phyloP scores from a whole-genome alignment of 1,139 yeast genomes.

The Suhomyces taliae region DNA sequence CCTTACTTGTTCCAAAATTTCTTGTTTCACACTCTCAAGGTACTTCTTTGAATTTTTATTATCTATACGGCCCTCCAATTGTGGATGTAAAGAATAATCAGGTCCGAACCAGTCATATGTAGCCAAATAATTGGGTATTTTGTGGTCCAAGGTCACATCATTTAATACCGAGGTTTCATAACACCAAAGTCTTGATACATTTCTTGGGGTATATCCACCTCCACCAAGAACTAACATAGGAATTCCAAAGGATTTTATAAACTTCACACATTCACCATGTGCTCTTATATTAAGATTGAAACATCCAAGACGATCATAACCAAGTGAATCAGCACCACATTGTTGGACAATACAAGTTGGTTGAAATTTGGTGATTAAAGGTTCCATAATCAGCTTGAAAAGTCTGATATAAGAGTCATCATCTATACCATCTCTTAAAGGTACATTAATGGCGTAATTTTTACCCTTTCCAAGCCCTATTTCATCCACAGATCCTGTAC shows the following conservation, averaged over 20 bases:
- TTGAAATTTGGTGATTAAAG: constrained; percentile 74
- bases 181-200: constrained; percentile 93
- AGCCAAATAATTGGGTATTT: constrained; percentile 77
- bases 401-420: constrained; percentile 82
- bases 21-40: constrained; percentile 74
- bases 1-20: constrained; percentile 79
- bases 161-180: constrained; percentile 88
- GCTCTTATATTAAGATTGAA: constrained; percentile 89
- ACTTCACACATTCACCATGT: constrained; percentile 93
- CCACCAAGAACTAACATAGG: constrained; percentile 95
- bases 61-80: constrained; percentile 82
- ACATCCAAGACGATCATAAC: constrained; percentile 91
- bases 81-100: constrained; percentile 87
- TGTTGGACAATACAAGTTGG: constrained; percentile 94
- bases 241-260: constrained; percentile 78
- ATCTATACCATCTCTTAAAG: constrained; percentile 91
- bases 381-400: constrained; percentile 84
- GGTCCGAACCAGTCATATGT: constrained; percentile 91
- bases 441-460: constrained; percentile 88
- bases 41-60: constrained; percentile 85
- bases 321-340: constrained; percentile 96
- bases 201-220: constrained; percentile 96
- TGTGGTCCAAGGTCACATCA: constrained; percentile 71
- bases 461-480: constrained; percentile 85
- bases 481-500: constrained; percentile 89